Evolutionary conservation across 139 green algal genomes (phyloP).

Genomic region (Picochlorum sp.): DNA sequence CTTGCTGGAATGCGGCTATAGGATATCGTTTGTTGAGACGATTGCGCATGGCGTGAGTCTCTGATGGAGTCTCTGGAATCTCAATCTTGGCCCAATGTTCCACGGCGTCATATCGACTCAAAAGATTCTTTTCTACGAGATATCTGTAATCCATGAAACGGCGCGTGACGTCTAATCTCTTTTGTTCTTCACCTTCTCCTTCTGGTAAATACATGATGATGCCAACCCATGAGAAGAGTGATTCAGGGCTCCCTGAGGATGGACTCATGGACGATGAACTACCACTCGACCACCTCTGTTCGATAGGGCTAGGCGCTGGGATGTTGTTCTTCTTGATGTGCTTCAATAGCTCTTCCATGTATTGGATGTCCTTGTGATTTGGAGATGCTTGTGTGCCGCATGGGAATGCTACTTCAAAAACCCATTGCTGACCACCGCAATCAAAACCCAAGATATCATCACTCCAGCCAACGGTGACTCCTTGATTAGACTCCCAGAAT

Average conservation of each 20-base stretch:
- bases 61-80: constrained; percentile 15
- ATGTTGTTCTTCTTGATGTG: constrained; percentile 62
- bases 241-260: constrained; percentile 23
- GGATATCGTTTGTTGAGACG: constrained; percentile 43
- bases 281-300: constrained; percentile 87
- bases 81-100: constrained; percentile 99
- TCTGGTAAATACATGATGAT: constrained; percentile 97
- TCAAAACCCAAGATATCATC: constrained; percentile 96
- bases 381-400: constrained; percentile 32
- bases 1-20: constrained; percentile 41
- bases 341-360: constrained; percentile 68
- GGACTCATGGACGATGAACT: constrained; percentile 68
- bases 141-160: constrained; percentile 1
- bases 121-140: constrained; percentile 56
- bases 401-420: constrained; percentile 80
- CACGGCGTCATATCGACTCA: constrained; percentile 62
- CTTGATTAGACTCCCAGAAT: constrained; percentile 63
- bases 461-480: constrained; percentile 59
- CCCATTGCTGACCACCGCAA: constrained; percentile 96
- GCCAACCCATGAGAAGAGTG: constrained; percentile 80
- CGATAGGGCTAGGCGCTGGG: constrained; percentile 80
- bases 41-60: constrained; percentile 17
- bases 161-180: constrained; percentile 57
- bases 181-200: constrained; percentile 22
- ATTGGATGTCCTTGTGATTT: constrained; percentile 44